phyloP scores from a whole-genome alignment of 1,284 basidiomycete genomes.

The Fomitopsis palustris region DNA sequence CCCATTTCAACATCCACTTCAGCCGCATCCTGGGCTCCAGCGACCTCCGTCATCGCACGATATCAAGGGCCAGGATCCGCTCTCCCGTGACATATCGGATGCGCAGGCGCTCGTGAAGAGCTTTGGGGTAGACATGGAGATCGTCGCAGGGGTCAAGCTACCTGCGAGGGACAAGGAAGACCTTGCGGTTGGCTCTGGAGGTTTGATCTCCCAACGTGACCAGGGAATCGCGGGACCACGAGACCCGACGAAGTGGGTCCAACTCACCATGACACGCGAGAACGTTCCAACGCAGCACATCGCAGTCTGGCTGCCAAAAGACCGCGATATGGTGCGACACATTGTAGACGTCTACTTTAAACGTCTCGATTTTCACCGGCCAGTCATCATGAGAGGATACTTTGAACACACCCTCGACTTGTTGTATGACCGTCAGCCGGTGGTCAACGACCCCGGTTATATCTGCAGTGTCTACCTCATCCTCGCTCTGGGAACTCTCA shows the following conservation, averaged over 20 bases:
- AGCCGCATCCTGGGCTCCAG: conserved; percentile 28
- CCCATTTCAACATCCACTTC: conserved; percentile 47
- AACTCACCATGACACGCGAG: conserved; percentile 46
- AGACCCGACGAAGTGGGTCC: conserved; percentile 57
- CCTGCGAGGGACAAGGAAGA: conserved; percentile 62
- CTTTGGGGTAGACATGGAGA: conserved; percentile 71
- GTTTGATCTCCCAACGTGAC: conserved; percentile 65
- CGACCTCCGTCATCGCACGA: conserved; percentile 34
- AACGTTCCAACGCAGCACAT: conserved; percentile 19
- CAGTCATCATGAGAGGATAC: conserved; percentile 62
- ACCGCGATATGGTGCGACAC: conserved; percentile 56
- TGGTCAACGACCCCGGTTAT: conserved; percentile 68
- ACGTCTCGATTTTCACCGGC: conserved; percentile 73
- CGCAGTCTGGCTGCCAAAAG: conserved; percentile 67
- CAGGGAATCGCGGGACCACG: conserved; percentile 54
- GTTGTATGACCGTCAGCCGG: conserved; percentile 54
- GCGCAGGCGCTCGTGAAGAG: conserved; percentile 69
- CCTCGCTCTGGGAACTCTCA: conserved; percentile 74
- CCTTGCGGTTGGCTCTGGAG: conserved; percentile 68
- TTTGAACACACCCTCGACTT: conserved; percentile 60
- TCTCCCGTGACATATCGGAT: conserved; percentile 71
- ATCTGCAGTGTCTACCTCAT: conserved; percentile 74
- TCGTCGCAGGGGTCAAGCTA: conserved; percentile 61
- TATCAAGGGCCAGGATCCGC: conserved; percentile 71
- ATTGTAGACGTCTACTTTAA: conserved; percentile 70